phyloP scores from a whole-genome alignment of 2,329 filamentous ascomycete species.

The Colletotrichum limetticola region DNA sequence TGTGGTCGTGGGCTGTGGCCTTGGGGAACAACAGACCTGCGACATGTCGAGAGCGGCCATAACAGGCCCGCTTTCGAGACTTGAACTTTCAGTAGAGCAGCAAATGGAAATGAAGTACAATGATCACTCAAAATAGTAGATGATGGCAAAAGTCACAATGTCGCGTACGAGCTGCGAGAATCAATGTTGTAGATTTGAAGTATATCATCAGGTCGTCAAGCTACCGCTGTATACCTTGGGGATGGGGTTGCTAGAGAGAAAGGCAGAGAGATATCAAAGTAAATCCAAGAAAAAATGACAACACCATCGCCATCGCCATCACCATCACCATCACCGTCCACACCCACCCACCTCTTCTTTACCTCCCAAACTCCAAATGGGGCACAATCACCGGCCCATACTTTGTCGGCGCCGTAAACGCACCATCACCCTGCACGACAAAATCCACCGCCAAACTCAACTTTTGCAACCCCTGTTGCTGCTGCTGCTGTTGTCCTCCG shows the following conservation, averaged over 20 bases:
- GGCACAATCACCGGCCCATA: slow-evolving; percentile 97
- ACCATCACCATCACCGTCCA: background rate
- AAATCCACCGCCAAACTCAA: slow-evolving; percentile 95
- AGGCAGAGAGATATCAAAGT: slow-evolving; percentile 12
- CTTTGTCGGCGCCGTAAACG: slow-evolving; percentile 86
- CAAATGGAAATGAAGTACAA: background rate
- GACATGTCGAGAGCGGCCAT: background rate
- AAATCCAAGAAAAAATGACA: slow-evolving; percentile 10
- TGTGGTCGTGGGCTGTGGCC: background rate
- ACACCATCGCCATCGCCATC: background rate
- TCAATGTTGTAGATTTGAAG: background rate
- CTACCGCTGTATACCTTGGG: slow-evolving; percentile 3
- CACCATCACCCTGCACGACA: slow-evolving; percentile 92
- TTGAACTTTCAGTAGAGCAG: background rate
- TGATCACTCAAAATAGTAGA: background rate
- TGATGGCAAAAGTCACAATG: background rate
- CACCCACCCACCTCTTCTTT: slow-evolving; percentile 30
- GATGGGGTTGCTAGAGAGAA: background rate
- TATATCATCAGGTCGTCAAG: slow-evolving; percentile 26
- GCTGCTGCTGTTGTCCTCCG: slow-evolving; percentile 39
- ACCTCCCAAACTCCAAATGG: slow-evolving; percentile 80
- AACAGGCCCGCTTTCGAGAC: background rate
- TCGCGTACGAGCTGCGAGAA: background rate
- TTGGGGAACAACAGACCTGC: slow-evolving; percentile 2
- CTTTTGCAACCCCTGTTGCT: slow-evolving; percentile 64